Evolutionary conservation across 352 stramenopile species (phyloP), one percentile per base, ranked within the genome.

Genomic region (Blastocystis sp.): DNA sequence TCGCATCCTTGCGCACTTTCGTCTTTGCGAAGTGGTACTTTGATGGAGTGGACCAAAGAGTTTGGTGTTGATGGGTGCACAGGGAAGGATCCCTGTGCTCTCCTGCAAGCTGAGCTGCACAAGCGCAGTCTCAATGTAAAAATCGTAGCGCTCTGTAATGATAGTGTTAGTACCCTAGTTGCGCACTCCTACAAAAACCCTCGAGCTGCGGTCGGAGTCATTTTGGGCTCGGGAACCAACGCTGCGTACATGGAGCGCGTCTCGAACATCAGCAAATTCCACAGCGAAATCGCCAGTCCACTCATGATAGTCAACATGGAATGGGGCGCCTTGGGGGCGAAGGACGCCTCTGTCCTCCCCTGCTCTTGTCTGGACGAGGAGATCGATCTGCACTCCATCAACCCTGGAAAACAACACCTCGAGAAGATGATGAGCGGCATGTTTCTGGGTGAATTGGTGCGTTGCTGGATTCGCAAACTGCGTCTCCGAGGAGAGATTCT

Each of bases 381-480:
- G 30, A 90, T 92, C 11, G 90, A 92, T 55, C 9, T 6, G 11
- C n/a, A 90, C 18, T 90, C 73, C 8, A 43, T 43, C 30, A 92
- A 92, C 41, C 41, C 88, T 9, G 91, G 90, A 26, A 50, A 90
- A 34, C 91, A 92, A 62, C 39, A 41, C 30, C 90, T 92, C 6
- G 91, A 92, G 50, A 92, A 92, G 90, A 90, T 92, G 88, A 92
- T 92, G 41, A 82, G 73, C 13, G 91, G 91, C n/a, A 62, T 76
- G 45, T 92, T 91, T 66, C 70, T 92, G 37, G 91, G 91, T 9
- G 90, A 92, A 54, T 50, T 92, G 6, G 56, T 65, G 0, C 79
- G 91, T 1, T 50, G 91, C 24, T 75, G 47, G 45, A 82, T 92
- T 13, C 16, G 45, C 6, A 11, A 90, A 13, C 82, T 92, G 13